A percentile compares a stretch with the other conserved stretches of the same genome.
Conservation (phyloP, 805 yeast species). For the Wickerhamiella dianesei region DNA sequence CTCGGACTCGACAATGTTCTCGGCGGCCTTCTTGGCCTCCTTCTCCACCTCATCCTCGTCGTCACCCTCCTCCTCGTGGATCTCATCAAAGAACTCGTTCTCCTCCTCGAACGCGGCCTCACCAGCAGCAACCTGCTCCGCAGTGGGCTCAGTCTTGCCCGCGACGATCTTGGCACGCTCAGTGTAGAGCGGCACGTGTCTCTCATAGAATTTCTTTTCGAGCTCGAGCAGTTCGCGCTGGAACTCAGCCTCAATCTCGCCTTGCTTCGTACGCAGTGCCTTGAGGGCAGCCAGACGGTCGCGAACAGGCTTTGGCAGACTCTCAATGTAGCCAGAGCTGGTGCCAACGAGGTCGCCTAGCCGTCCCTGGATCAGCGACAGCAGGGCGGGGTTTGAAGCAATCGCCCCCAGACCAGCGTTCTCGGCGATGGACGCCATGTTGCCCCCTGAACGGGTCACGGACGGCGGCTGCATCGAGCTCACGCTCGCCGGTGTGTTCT, state of each 20-base stretch:
- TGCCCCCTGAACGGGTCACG: conserved; percentile 8
- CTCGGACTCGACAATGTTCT: conserved; percentile 33
- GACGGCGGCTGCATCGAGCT: conserved; percentile 39
- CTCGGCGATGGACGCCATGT: conserved; percentile 50
- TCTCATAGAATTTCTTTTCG: conserved; percentile 62
- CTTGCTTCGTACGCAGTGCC: conserved; percentile 63
- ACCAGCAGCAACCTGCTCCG: conserved; percentile 68
- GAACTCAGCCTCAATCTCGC: conserved; percentile 77
- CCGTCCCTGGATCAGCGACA: conserved; percentile 82
- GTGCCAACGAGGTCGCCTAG: conserved; percentile 73
- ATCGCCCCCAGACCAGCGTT: conserved; percentile 30
- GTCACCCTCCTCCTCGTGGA: conserved; percentile 26
- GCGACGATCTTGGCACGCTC: conserved; percentile 56
- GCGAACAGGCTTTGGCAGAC: conserved; percentile 59
- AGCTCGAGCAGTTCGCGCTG: conserved; percentile 77
- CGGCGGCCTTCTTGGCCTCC: conserved; percentile 32
- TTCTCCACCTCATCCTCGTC: conserved; percentile 26
- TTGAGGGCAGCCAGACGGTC: conserved; percentile 71
- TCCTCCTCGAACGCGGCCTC: conserved; percentile 49
- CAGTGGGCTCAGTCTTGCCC: conserved; percentile 66
- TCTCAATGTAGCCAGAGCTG: conserved; percentile 72
- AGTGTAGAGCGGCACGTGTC: conserved; percentile 63
- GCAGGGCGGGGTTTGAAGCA: conserved; percentile 61
- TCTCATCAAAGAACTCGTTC: conserved; percentile 32
- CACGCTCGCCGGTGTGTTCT: conserved; percentile 89